A percentile compares a stretch with the other conserved stretches of the same genome.
These are phyloP conservation scores for Stylosanthes scabra DNA, from an alignment of 331 rosid species.

Conservation along the genomic window DNA sequence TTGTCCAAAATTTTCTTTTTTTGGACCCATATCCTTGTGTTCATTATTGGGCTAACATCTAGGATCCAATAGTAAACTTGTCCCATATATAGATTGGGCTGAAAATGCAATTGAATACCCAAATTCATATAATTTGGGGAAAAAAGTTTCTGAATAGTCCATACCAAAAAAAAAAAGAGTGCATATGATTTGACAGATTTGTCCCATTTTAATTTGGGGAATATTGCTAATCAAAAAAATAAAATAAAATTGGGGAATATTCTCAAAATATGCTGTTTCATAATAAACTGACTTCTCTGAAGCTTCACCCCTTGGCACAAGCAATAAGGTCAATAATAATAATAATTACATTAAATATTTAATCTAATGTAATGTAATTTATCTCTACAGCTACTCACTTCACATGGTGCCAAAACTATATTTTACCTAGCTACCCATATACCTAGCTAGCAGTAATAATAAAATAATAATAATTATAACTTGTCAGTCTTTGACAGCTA, in stretches of 20 bases:
- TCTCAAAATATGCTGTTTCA: conserved; percentile 34
- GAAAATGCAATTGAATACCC: conserved; percentile 1
- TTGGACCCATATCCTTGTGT: background rate
- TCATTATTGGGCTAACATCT: background rate
- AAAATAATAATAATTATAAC: conserved; percentile 26
- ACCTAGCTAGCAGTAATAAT: background rate
- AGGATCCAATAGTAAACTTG: background rate
- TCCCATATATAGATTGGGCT: conserved; percentile 15
- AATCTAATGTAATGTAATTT: conserved; percentile 10
- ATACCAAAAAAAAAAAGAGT: background rate
- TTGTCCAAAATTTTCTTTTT: background rate
- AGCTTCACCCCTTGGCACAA: conserved; percentile 36
- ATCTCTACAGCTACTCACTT: conserved; percentile 26
- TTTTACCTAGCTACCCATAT: background rate
- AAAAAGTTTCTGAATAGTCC: background rate
- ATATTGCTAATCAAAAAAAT: conserved; percentile 22
- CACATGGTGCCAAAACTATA: conserved; percentile 40
- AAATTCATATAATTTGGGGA: background rate
- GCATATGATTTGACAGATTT: background rate
- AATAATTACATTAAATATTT: background rate
- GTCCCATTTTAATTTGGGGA: conserved; percentile 1
- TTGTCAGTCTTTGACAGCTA: conserved; percentile 16
- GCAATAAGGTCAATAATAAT: conserved; percentile 6
- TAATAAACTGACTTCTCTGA: conserved; percentile 38
- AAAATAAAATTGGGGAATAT: conserved; percentile 35